These are phyloP conservation scores for Verticillium longisporum DNA, from an alignment of 2,329 filamentous ascomycete species.

Conservation along the genomic window DNA sequence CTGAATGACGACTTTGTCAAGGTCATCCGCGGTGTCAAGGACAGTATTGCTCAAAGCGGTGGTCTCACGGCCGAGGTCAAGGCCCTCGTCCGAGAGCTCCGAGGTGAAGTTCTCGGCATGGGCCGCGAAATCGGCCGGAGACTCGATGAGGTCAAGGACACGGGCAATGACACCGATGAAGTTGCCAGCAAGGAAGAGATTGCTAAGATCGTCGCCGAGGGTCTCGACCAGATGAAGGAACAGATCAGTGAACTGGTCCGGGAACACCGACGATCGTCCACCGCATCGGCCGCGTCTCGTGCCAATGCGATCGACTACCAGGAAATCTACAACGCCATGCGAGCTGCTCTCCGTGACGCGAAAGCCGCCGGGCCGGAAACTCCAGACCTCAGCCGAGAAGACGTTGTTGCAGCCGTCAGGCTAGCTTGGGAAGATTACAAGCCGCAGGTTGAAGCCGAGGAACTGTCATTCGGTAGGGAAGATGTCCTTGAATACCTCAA, in stretches of 20 bases:
- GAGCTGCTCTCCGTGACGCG: slow-evolving; percentile 63
- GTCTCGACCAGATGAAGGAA: slow-evolving; percentile 73
- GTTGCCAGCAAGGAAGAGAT: slow-evolving; percentile 61
- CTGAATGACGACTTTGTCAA: slow-evolving; percentile 75
- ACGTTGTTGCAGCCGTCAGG: slow-evolving; percentile 78
- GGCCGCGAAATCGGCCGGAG: slow-evolving; percentile 82
- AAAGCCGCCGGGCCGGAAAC: slow-evolving; percentile 33
- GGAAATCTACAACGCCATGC: slow-evolving; percentile 80
- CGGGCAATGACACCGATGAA: slow-evolving; percentile 34
- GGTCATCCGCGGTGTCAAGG: slow-evolving; percentile 80
- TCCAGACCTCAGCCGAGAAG: slow-evolving; percentile 62
- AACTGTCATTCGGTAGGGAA: slow-evolving; percentile 83
- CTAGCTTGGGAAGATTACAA: slow-evolving; percentile 94
- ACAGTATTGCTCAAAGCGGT: slow-evolving; percentile 81
- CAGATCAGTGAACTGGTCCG: slow-evolving; percentile 76
- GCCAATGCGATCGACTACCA: slow-evolving; percentile 64
- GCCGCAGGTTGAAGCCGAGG: slow-evolving; percentile 84
- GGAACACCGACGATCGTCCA: slow-evolving; percentile 65
- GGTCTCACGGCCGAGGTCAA: slow-evolving; percentile 91
- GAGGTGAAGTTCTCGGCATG: slow-evolving; percentile 92
- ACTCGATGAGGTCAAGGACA: slow-evolving; percentile 60
- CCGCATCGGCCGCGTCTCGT: slow-evolving; percentile 54
- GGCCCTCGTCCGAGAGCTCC: slow-evolving; percentile 77
- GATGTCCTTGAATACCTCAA: slow-evolving; percentile 83
- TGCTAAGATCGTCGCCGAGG: slow-evolving; percentile 69